Base-by-base conservation (phyloP, 768 basidiomycete species). In the Pleurotus tuber-regium region DNA sequence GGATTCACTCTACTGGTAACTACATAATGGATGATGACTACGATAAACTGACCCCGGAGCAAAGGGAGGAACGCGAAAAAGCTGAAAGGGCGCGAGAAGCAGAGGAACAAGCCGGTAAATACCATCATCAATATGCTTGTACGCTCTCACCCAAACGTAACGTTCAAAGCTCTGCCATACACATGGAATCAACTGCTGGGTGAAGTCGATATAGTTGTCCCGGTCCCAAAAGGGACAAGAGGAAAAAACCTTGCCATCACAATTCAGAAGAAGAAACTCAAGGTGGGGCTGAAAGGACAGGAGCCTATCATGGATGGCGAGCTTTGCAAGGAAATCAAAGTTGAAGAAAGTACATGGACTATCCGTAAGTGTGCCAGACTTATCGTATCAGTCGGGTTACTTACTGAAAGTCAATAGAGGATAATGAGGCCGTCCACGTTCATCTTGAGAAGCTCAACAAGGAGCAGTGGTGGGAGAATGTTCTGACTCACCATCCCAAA, bases 261-360 rank as follows among this genome's bases (percentile, higher is more conserved):
- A 1, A 81, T 99, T 51, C 77, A 82, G 66, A 96, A 90, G 77
- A 88, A 84, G 70, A 86, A 80, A 60, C 79, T 99, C 43, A 86
- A 78, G 58, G 84, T 96, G 14, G 84, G 88, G 25, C 63, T 98
- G 40, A 98, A 96, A 69, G 87, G 89, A 24, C 74, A 89, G 54
- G 90, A 92, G 31, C 82, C 84, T 21, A 90, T 98, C 62, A 63
- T 99, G 61, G 78, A 79, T n/a, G 97, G 97, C 12, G 88, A 94
- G 52, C 76, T 99, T 30, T 94, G 89, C 73, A 87, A 87, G 61
- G 94, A 95, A 55, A 87, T 98, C 72, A 94, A 95, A 63, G 75
- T 97, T 42, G 97, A 97, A 57, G 97, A 98, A 40, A 96, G 93
- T 53, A 96, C 94, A 11, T 98, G 97, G 97, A 94, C 90, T 5